phyloP scores from a whole-genome alignment of 495 filamentous ascomycete genomes.

The Podospora appendiculata region DNA sequence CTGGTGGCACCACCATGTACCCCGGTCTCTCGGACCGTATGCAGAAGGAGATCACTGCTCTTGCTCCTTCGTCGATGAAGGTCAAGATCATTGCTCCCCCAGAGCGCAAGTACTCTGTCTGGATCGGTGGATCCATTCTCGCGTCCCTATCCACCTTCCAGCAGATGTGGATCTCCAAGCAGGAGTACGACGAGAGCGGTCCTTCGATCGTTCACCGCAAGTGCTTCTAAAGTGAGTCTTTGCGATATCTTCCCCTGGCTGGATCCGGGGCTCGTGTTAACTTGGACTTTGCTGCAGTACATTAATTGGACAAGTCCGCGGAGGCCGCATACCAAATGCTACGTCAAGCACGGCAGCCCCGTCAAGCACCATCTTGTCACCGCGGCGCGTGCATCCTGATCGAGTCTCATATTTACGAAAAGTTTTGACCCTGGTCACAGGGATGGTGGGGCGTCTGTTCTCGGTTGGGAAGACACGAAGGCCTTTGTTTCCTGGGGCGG shows the following conservation, averaged over 20 bases:
- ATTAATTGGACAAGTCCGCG: constrained; percentile 13
- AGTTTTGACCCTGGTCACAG: constrained; percentile 37
- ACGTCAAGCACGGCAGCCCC: constrained; percentile 24
- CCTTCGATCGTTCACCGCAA: constrained; percentile 99
- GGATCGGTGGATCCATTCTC: constrained; percentile 99
- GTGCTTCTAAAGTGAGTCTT: constrained; percentile 84
- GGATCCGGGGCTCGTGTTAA: background rate
- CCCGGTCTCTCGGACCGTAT: constrained; percentile 99
- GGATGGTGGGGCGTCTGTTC: constrained; percentile 37
- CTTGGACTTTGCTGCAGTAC: constrained; percentile 1
- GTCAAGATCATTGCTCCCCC: constrained; percentile 98
- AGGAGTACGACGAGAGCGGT: constrained; percentile 99
- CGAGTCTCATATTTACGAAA: constrained; percentile 43
- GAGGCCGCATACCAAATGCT: constrained; percentile 26
- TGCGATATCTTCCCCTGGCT: too few species aligned
- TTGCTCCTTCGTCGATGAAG: constrained; percentile 98
- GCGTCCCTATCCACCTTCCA: constrained; percentile 99
- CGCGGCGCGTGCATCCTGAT: constrained; percentile 34
- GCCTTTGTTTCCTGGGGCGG: constrained; percentile 29
- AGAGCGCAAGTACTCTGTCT: constrained; percentile 98
- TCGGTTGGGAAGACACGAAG: constrained; percentile 34
- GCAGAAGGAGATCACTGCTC: constrained; percentile 99
- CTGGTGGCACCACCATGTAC: constrained; percentile 99
- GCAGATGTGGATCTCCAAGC: constrained; percentile 99
- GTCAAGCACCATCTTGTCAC: constrained; percentile 25